These are phyloP conservation scores for Botrytis elliptica DNA, from an alignment of 2,329 filamentous ascomycete genomes.

Conservation along the genomic window DNA sequence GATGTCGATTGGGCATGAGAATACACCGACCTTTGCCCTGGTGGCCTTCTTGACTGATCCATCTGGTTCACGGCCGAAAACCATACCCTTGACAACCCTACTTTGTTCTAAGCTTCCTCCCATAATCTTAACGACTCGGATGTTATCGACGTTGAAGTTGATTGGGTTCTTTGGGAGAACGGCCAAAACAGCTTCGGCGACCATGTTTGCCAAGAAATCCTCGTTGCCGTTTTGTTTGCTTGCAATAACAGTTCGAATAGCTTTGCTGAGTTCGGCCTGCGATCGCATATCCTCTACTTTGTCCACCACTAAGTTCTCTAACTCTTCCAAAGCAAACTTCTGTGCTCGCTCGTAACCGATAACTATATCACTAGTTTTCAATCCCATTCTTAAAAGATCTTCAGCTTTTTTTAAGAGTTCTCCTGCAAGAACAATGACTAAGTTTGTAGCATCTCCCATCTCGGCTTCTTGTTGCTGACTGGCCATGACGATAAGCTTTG, in stretches of 20 bases:
- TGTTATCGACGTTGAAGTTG: conserved; percentile 99
- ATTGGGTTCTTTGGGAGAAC: conserved; percentile 92
- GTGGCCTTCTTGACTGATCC: conserved; percentile 84
- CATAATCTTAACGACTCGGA: conserved; percentile 99
- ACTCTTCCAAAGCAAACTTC: conserved; percentile 76
- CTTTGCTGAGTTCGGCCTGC: conserved; percentile 85
- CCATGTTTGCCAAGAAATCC: conserved; percentile 80
- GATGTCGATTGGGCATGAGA: conserved; percentile 91
- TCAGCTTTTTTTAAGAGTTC: conserved; percentile 97
- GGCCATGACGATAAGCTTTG: conserved; percentile 97
- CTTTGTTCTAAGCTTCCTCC: conserved; percentile 93
- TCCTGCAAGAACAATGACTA: conserved; percentile 93
- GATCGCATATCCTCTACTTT: conserved; percentile 82
- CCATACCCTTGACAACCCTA: conserved; percentile 95
- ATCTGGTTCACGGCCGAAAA: conserved; percentile 94
- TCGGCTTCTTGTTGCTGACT: conserved; percentile 98
- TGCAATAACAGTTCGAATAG: conserved; percentile 89
- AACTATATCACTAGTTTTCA: conserved; percentile 98
- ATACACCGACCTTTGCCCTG: conserved; percentile 95
- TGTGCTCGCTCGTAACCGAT: conserved; percentile 94
- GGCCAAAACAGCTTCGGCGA: conserved; percentile 79
- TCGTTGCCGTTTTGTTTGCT: conserved; percentile 96
- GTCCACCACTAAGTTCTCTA: conserved; percentile 89
- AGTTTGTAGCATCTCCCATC: conserved; percentile 97
- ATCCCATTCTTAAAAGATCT: conserved; percentile 90